These are phyloP conservation scores for Lodderomyces pseudojiufengensis DNA, from an alignment of 1,139 yeast genomes.

Conservation along the genomic window DNA sequence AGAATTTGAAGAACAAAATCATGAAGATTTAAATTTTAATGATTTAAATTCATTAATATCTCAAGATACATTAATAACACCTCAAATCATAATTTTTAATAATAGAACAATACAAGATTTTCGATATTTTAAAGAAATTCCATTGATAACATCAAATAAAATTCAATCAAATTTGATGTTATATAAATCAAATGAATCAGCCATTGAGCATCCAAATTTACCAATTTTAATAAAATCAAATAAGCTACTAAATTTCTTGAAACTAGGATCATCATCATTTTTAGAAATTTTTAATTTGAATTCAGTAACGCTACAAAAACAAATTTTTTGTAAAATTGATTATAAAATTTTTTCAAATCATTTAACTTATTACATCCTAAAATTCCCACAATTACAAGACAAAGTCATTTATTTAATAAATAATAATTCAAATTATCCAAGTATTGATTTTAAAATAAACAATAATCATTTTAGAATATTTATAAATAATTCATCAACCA, in stretches of 20 bases:
- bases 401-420: constrained; percentile 17
- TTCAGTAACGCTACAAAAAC: constrained; percentile 14
- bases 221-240: constrained; percentile 24
- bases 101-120: constrained; percentile 18
- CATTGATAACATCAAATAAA: constrained; percentile 24
- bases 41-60: constrained; percentile 23
- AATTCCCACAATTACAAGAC: constrained; percentile 18
- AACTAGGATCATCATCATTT: constrained; percentile 30
- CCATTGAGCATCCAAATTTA: too few relatives aligned
- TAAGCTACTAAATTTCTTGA: constrained; percentile 26
- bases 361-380: constrained; percentile 33
- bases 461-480: constrained; percentile 29
- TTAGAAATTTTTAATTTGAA: constrained; percentile 21
- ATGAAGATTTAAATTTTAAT: too few relatives aligned
- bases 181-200: constrained; percentile 1
- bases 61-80: constrained; percentile 28
- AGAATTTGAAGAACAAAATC: constrained; percentile 9
- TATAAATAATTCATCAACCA: constrained; percentile 36
- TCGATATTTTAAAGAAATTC: constrained; percentile 21
- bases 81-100: constrained; percentile 21
- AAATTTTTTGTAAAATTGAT: constrained; percentile 30
- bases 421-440: constrained; percentile 34
- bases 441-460: constrained; percentile 29
- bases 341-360: constrained; percentile 31
- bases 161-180: constrained; percentile 25